Conservation (phyloP, 768 basidiomycete genomes). For the Lyophyllum atratum region DNA sequence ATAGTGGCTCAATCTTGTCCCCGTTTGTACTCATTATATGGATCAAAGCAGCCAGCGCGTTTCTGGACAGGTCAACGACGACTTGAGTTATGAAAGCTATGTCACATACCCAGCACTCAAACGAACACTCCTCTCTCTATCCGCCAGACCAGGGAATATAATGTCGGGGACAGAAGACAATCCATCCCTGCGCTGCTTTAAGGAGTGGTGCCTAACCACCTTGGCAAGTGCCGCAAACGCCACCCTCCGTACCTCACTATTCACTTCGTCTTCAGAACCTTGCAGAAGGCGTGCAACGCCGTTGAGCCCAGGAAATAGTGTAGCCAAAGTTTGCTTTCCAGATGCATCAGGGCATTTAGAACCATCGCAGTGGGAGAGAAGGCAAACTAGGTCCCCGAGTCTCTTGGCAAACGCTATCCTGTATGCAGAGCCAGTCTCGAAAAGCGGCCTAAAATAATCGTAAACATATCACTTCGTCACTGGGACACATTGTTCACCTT, state of each 20-base stretch:
- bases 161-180: slow-evolving; percentile 36
- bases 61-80: slow-evolving; percentile 31
- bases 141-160: slow-evolving; percentile 49
- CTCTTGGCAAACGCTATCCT: slow-evolving; percentile 35
- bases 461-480: not conserved
- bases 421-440: slow-evolving; percentile 26
- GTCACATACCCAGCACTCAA: slow-evolving; percentile 67
- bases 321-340: slow-evolving; percentile 24
- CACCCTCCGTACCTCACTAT: slow-evolving; percentile 44
- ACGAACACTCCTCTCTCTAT: slow-evolving; percentile 60
- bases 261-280: slow-evolving; percentile 48
- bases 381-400: slow-evolving; percentile 36
- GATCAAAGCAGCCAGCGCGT: slow-evolving; percentile 49
- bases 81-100: not conserved
- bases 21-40: slow-evolving; percentile 34
- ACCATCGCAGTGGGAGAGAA: slow-evolving; percentile 36
- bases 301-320: slow-evolving; percentile 34
- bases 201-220: slow-evolving; percentile 45
- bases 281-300: slow-evolving; percentile 44
- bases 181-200: slow-evolving; percentile 27
- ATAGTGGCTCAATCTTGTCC: slow-evolving; percentile 39
- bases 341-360: slow-evolving; percentile 27
- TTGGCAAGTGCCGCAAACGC: slow-evolving; percentile 41
- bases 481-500: slow-evolving; percentile 28
- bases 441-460: slow-evolving; percentile 34